A percentile compares a stretch with the other conserved stretches of the same genome.
Evolutionary conservation across 2,329 filamentous ascomycete genomes (phyloP).

Genomic region (Ophiostoma populinum): DNA sequence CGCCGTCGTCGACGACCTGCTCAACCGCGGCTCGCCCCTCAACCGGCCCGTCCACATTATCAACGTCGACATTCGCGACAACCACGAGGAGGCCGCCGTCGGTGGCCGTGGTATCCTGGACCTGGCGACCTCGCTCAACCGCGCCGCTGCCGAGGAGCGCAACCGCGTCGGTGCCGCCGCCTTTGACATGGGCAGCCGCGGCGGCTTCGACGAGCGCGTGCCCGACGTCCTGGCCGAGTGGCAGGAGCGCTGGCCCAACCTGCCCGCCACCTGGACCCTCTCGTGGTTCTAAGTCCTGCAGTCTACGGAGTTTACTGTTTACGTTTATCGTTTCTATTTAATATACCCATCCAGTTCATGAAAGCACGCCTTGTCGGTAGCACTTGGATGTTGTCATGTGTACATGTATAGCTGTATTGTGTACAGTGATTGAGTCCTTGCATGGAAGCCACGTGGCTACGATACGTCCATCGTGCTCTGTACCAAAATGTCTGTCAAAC

Average conservation of each 20-base stretch:
- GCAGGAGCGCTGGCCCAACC: constrained; percentile 86
- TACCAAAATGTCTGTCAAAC: too few relatives aligned
- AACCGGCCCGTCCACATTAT: constrained; percentile 94
- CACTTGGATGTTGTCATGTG: too few relatives aligned
- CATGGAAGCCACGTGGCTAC: too few relatives aligned
- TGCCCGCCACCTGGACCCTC: constrained; percentile 85
- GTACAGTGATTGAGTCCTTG: too few relatives aligned
- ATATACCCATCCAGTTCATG: too few relatives aligned
- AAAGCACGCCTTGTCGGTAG: too few relatives aligned
- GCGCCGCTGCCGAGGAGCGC: constrained; percentile 61
- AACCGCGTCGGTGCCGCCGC: constrained; percentile 42
- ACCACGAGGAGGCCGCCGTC: constrained; percentile 86
- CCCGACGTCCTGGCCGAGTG: constrained; percentile 81
- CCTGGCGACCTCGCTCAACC: constrained; percentile 70
- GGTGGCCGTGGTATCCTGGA: constrained; percentile 87
- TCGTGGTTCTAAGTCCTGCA: constrained; percentile 96
- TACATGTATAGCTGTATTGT: too few relatives aligned
- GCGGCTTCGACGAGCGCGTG: constrained; percentile 79
- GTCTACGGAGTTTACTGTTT: too few relatives aligned
- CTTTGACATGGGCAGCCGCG: constrained; percentile 54
- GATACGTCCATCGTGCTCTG: too few relatives aligned
- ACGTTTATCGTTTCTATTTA: too few relatives aligned
- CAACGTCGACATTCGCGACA: constrained; percentile 96
- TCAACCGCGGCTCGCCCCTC: constrained; percentile 67
- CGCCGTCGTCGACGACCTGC: constrained; percentile 83